phyloP scores from a whole-genome alignment of 306 rosid species.

The Purshia tridentata region DNA sequence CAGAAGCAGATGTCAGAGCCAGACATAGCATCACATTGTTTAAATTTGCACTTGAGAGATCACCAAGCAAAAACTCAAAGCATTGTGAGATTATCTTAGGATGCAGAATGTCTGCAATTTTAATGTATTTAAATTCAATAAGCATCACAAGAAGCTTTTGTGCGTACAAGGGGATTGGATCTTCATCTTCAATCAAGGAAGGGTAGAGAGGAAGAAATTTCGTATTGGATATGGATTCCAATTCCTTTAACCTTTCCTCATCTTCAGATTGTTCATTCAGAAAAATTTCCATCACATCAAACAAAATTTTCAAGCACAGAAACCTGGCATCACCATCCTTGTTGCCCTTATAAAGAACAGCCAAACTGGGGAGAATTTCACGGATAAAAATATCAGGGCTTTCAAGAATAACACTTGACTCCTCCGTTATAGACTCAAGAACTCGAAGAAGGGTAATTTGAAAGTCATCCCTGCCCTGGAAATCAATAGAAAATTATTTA shows the following conservation, averaged over 20 bases:
- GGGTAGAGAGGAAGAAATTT: conserved; percentile 94
- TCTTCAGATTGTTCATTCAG: conserved; percentile 71
- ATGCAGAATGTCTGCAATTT: conserved; percentile 81
- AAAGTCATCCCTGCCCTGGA: conserved; percentile 98
- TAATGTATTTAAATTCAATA: conserved; percentile 64
- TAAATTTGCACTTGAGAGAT: conserved; percentile 85
- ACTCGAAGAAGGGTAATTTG: conserved; percentile 91
- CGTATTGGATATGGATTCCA: conserved; percentile 63
- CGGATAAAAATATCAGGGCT: conserved; percentile 63
- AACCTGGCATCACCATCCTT: conserved; percentile 98
- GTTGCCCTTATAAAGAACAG: conserved; percentile 86
- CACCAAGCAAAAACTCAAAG: conserved; percentile 95
- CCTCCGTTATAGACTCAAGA: conserved; percentile 85
- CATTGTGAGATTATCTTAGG: conserved; percentile 90
- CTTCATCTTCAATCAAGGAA: conserved; percentile 84
- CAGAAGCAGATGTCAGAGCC: conserved; percentile 90
- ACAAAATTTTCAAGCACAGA: conserved; percentile 85
- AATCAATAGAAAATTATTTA: conserved; percentile 27
- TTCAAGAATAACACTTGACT: conserved; percentile 57
- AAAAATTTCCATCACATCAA: conserved; percentile 76
- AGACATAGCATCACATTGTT: conserved; percentile 81
- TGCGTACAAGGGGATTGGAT: conserved; percentile 90
- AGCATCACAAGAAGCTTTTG: conserved; percentile 99
- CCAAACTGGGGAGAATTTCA: conserved; percentile 89
- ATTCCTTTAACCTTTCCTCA: conserved; percentile 63